A percentile compares a stretch with the other conserved stretches of the same genome.
phyloP scores from a whole-genome alignment of 192 early-diverging fungal genomes.

The Umbelopsis ramanniana region DNA sequence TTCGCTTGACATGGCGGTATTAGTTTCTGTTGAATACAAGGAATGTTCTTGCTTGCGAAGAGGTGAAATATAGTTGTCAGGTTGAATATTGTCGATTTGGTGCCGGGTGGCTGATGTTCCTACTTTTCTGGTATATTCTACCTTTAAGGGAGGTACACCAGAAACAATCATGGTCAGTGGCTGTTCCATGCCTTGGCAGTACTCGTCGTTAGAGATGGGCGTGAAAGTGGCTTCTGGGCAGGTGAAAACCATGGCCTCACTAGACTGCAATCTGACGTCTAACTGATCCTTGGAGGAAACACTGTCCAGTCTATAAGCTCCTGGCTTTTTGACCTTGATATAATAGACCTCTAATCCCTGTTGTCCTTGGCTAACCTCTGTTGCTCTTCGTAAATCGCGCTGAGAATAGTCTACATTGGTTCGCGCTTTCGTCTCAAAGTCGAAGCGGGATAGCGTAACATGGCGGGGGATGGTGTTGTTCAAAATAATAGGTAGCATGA shows the following conservation, averaged over 20 bases:
- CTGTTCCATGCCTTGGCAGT: slow-evolving; percentile 41
- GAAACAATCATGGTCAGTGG: slow-evolving; percentile 31
- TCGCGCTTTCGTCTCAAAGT: slow-evolving; percentile 35
- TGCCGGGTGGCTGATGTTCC: not conserved
- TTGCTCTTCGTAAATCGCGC: slow-evolving; percentile 35
- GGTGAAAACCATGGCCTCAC: slow-evolving; percentile 40
- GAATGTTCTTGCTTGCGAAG: slow-evolving; percentile 23
- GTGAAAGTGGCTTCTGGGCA: slow-evolving; percentile 45
- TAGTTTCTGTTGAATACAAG: not conserved
- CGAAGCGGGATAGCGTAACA: slow-evolving; percentile 31
- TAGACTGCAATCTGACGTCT: slow-evolving; percentile 41
- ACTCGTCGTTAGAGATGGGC: slow-evolving; percentile 18
- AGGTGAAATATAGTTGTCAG: slow-evolving; percentile 32
- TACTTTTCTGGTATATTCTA: slow-evolving; percentile 33
- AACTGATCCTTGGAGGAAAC: slow-evolving; percentile 37
- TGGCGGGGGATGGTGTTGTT: slow-evolving; percentile 45
- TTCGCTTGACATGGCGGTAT: not conserved
- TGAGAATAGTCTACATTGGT: slow-evolving; percentile 23
- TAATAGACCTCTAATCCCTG: slow-evolving; percentile 38
- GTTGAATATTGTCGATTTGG: slow-evolving; percentile 42
- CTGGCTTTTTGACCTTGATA: slow-evolving; percentile 39
- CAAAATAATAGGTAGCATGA: slow-evolving; percentile 42
- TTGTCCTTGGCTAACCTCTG: slow-evolving; percentile 39
- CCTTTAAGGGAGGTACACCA: slow-evolving; percentile 50
- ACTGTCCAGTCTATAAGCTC: slow-evolving; percentile 42